Percentiles rank a stretch among this genome's conserved stretches.
These are phyloP conservation scores for Calonectria ilicicola DNA, from an alignment of 2,329 filamentous ascomycete species.

Conservation along the genomic window DNA sequence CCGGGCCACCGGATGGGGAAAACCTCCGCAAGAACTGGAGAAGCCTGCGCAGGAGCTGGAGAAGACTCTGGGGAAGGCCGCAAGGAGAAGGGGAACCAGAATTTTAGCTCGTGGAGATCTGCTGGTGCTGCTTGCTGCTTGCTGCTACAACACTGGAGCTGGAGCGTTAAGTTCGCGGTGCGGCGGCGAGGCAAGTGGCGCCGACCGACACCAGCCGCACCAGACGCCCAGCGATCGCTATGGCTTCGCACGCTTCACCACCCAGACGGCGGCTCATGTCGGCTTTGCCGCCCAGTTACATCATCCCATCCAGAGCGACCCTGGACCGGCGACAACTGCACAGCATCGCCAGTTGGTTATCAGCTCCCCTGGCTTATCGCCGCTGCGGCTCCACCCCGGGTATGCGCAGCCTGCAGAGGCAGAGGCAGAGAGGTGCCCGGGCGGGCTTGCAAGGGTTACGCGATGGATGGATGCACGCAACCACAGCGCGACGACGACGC, in stretches of 20 bases:
- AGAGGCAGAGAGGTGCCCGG: too few relatives aligned
- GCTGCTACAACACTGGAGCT: not conserved
- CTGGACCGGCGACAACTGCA: not conserved
- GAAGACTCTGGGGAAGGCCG: slow-evolving; percentile 4
- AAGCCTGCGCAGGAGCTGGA: slow-evolving; percentile 1
- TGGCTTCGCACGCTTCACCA: too few relatives aligned
- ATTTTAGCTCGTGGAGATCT: slow-evolving; percentile 9
- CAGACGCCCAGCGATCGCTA: not conserved
- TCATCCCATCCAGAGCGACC: not conserved
- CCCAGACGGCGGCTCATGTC: not conserved
- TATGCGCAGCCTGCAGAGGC: not conserved
- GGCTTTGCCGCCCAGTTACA: not conserved
- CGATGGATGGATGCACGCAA: not conserved
- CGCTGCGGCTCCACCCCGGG: not conserved
- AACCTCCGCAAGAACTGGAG: slow-evolving; percentile 1
- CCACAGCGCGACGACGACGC: not conserved
- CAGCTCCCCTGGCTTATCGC: not conserved
- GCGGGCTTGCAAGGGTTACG: not conserved
- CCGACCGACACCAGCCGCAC: not conserved
- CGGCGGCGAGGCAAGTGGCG: not conserved
- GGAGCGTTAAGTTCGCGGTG: not conserved
- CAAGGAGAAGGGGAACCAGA: not conserved
- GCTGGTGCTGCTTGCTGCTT: not conserved
- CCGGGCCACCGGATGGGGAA: not conserved
- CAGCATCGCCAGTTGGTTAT: not conserved